Evolutionary conservation across 768 basidiomycete species (phyloP), one percentile per base, ranked within the genome.

Genomic region (Lanmaoa rubissima): DNA sequence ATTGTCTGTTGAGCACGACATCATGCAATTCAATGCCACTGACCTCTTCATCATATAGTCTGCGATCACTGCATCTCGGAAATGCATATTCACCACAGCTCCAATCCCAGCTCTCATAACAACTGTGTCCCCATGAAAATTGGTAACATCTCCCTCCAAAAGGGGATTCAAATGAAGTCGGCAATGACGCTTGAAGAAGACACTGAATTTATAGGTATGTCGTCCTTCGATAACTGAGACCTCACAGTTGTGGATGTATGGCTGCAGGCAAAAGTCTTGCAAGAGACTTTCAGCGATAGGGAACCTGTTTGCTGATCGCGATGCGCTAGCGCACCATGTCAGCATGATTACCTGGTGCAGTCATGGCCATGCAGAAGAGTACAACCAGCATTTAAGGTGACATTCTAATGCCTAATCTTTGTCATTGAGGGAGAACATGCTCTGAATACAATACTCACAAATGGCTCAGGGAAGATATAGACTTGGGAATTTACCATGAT

Each of bases 151-250:
- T 1, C 4, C 26, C 1, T 48, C 32, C 38, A 61, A 35, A 4
- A 54, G 36, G 7, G 36, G 1, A 13, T 61, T 61, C 5, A 10
- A 11, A 28, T 16, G 26, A 31, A 61, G 60, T 31, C 4, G 13
- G 26, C 42, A 38, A 35, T 61, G 57, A 4, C 28, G 14, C 16
- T 61, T 61, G 57, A 61, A 61, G 52, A 58, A 61, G 1, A 61
- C 28, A n/a, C 44, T 13, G 21, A 61, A 61, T 19, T 4, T 10
- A 43, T 60, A n/a, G 19, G 19, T 32, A 35, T 57, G 49, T 41
- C 19, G 17, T 34, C 43, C 57, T 28, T 61, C 48, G 2, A 17
- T 6, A n/a, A 61, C 35, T 10, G 10, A 31, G 2, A 61, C 44
- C 0, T 48, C 19, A 14, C 60, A 61, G 40, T 59, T 39, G 24